Evolutionary conservation across 2,329 filamentous ascomycete species (phyloP).

Genomic region (Hymenoscyphus albidus): DNA sequence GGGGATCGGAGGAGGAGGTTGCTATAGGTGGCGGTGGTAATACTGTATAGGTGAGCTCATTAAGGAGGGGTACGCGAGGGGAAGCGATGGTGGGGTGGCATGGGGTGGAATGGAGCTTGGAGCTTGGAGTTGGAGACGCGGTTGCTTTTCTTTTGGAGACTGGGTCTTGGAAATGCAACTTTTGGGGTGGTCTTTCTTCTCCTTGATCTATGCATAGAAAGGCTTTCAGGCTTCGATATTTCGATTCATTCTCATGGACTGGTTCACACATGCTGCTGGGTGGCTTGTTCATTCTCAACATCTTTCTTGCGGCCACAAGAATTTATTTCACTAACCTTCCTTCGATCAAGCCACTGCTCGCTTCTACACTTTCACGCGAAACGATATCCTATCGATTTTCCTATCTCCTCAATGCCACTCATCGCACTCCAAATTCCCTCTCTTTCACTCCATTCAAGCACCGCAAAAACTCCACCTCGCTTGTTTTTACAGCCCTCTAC

Average conservation of each 20-base stretch:
- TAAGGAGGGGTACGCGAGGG: neutral
- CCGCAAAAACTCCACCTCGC: no score
- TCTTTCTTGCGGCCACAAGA: no score
- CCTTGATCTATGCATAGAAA: neutral
- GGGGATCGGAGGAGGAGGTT: neutral
- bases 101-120: no score
- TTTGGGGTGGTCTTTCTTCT: neutral
- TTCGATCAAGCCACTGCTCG: no score
- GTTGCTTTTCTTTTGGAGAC: neutral
- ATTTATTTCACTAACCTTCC: no score
- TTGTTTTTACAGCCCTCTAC: no score
- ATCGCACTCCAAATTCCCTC: no score
- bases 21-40: neutral
- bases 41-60: neutral
- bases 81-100: neutral
- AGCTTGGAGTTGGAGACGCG: no score
- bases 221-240: neutral
- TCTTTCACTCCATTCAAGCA: no score
- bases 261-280: neutral
- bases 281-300: neutral
- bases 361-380: no score
- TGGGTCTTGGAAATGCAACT: neutral
- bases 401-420: no score
- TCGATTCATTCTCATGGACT: neutral
- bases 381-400: no score